phyloP scores from a whole-genome alignment of 805 yeast genomes.

The Clavispora carvajalis region DNA sequence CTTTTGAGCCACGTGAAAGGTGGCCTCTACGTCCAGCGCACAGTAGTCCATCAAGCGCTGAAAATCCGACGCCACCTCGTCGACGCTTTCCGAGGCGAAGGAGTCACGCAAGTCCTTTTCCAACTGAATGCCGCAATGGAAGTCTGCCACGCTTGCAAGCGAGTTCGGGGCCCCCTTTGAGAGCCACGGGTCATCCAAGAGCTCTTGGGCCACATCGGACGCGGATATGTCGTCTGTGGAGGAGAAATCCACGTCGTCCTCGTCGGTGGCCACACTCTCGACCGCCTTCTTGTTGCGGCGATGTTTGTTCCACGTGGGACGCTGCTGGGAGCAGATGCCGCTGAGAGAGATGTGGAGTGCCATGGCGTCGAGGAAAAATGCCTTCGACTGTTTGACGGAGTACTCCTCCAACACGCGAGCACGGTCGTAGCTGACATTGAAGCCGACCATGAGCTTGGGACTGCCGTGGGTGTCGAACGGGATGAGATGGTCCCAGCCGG shows the following conservation, averaged over 20 bases:
- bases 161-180: slow-evolving; percentile 71
- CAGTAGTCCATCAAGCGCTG: slow-evolving; percentile 69
- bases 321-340: slow-evolving; percentile 90
- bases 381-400: slow-evolving; percentile 55
- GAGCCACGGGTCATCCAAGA: slow-evolving; percentile 79
- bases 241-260: slow-evolving; percentile 9
- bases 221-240: slow-evolving; percentile 14
- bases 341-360: slow-evolving; percentile 84
- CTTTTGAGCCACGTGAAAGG: slow-evolving; percentile 61
- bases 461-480: slow-evolving; percentile 55
- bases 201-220: slow-evolving; percentile 23
- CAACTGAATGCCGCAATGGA: slow-evolving; percentile 66
- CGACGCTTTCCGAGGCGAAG: slow-evolving; percentile 53
- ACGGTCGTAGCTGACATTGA: slow-evolving; percentile 86
- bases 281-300: slow-evolving; percentile 32
- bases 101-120: slow-evolving; percentile 64
- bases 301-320: slow-evolving; percentile 69
- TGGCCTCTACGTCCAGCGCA: slow-evolving; percentile 75
- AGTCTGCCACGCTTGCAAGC: slow-evolving; percentile 68
- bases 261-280: slow-evolving; percentile 13
- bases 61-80: slow-evolving; percentile 52
- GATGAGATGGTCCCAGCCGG: slow-evolving; percentile 59
- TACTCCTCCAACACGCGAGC: slow-evolving; percentile 85
- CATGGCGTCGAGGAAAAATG: slow-evolving; percentile 87
- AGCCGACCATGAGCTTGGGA: slow-evolving; percentile 74